Conservation (phyloP, 2,329 filamentous ascomycete species). For the Penicillium sp. region DNA sequence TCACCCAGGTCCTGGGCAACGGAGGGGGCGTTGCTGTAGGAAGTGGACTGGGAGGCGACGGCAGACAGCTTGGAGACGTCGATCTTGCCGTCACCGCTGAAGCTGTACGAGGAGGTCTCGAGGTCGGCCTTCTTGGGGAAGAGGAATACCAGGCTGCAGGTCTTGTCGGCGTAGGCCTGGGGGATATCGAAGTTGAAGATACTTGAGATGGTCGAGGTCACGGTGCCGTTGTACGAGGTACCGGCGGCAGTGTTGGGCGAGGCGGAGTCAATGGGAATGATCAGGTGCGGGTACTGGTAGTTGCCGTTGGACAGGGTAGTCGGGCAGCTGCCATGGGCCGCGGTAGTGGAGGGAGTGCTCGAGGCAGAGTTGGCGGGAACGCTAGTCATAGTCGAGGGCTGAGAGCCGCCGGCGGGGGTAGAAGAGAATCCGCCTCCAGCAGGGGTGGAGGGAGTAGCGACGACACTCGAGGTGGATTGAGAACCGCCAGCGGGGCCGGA, state of each 20-base stretch:
- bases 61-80: conserved; percentile 51
- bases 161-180: conserved; percentile 52
- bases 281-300: conserved; percentile 61
- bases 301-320: conserved; percentile 45
- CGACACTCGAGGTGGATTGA: not conserved
- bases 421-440: not conserved
- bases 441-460: too few species aligned
- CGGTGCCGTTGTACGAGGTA: conserved; percentile 55
- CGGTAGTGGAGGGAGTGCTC: conserved; percentile 4
- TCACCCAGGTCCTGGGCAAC: conserved; percentile 46
- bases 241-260: conserved; percentile 54
- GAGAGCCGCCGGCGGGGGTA: conserved; percentile 2
- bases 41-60: conserved; percentile 50
- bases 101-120: conserved; percentile 57
- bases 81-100: conserved; percentile 54
- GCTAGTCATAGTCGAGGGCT: conserved; percentile 4
- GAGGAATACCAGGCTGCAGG: conserved; percentile 65
- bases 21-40: conserved; percentile 53
- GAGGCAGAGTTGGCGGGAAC: conserved; percentile 14
- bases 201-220: conserved; percentile 53
- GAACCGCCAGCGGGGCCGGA: not conserved
- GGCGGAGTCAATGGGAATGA: conserved; percentile 58
- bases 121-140: conserved; percentile 58
- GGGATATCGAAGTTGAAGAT: conserved; percentile 71
- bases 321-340: conserved; percentile 39